Base-by-base conservation (phyloP, 805 yeast genomes). In the Metschnikowia shivogae region DNA sequence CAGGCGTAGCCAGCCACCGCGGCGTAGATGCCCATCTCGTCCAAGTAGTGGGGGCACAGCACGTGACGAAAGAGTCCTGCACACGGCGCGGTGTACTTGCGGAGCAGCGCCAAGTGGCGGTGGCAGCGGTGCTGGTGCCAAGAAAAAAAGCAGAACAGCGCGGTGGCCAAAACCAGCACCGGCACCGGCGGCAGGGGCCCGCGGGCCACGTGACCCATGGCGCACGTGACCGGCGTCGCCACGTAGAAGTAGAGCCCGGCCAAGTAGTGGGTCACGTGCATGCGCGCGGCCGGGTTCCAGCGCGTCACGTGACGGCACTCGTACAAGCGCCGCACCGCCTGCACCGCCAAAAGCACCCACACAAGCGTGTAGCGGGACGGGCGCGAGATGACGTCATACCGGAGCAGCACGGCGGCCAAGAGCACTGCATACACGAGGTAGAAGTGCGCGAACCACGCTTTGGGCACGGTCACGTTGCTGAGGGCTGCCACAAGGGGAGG, bases 21-120 rank as follows among this genome's bases (percentile, higher is more conserved):
- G 0, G 66, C 37, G 53, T 86, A 86, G 2, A 86, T 72, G 30
- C 74, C 24, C 6, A 82, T 65, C 57, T 86, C 95, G 59, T 83
- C 84, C 14, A 81, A 64, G 54, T 85, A 86, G 60, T 86, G 95
- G 0, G 92, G 84, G 52, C 84, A 78, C 13, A 80, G 67, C 1
- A 76, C 68, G n/a, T 59, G 60, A 35, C 61, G 60, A 58, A 84
- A 84, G 38, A 79, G 50, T 1, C 82, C 73, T 30, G 63, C 59
- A 2, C 55, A 59, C 2, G 95, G 93, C 22, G 73, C 54, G 1
- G 78, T 69, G 59, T 84, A 84, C 57, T 84, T 84, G 17, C 60
- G 62, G 36, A 83, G 58, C 3, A 53, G 39, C 0, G 86, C 67
- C 33, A 84, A 62, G 43, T 76, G 69, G 5, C 29, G 39, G 56